A percentile compares a stretch with the other conserved stretches of the same genome.
Conservation (phyloP, 208 protist species). For the Zelonia costaricensis region DNA sequence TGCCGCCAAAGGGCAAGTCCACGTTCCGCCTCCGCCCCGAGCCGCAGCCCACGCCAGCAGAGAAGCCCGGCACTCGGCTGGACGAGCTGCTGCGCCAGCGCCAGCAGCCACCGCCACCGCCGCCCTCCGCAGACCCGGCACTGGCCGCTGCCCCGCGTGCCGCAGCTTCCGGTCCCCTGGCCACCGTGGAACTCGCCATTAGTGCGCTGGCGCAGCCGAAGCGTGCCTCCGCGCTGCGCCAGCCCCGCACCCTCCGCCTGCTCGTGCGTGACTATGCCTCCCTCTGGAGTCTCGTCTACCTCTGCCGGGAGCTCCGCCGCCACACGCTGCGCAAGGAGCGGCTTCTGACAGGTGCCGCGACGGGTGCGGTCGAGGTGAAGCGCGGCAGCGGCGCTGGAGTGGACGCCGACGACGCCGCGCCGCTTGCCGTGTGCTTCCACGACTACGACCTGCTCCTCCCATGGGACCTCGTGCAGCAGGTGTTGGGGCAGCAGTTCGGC, state of each 20-base stretch:
- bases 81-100: conserved; percentile 22
- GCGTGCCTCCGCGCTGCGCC: conserved; percentile 10
- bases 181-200: conserved; percentile 16
- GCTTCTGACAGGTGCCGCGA: conserved; percentile 6
- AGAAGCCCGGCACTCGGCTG: conserved; percentile 5
- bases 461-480: conserved; percentile 12
- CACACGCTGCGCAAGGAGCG: conserved; percentile 23
- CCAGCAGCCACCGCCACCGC: neutral
- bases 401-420: neutral
- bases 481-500: neutral
- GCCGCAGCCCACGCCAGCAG: neutral
- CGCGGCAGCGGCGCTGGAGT: neutral
- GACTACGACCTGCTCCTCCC: conserved; percentile 43
- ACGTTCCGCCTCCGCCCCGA: neutral
- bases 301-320: conserved; percentile 20
- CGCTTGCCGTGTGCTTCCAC: conserved; percentile 35
- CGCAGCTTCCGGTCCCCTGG: conserved; percentile 11
- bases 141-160: neutral
- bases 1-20: neutral
- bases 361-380: neutral
- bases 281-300: conserved; percentile 26
- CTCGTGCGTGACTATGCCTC: conserved; percentile 13
- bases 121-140: neutral
- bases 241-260: conserved; percentile 20
- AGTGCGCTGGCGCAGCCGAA: conserved; percentile 16